Evolutionary conservation across 306 rosid species (phyloP), one percentile per base, ranked within the genome.

Genomic region (Begonia masoniana): DNA sequence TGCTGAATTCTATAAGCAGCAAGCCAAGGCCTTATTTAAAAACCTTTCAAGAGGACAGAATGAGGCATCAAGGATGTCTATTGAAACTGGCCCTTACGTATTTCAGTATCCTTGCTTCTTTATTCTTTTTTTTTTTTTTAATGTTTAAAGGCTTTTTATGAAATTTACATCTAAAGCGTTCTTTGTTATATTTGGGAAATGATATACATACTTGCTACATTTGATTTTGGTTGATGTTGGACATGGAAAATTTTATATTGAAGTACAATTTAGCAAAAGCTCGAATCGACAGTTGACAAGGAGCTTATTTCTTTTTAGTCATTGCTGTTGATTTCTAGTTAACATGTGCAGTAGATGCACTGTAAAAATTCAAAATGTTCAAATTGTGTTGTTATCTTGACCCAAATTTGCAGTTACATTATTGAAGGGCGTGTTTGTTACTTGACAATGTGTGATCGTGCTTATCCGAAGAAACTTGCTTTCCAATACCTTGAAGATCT

Each of bases 401-500:
- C 92, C 50, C 59, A 55, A 62, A 56, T 67, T 61, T 58, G 51
- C 51, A 92, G 99, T 60, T 92, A 92, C 67, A 78, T 92, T 12
- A 87, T 87, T 23, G 96, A 92, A 81, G 99, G 96, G 60, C 80
- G 89, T 19, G 99, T 92, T 26, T 92, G 99, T 75, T 92, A 92
- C 74, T 78, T 92, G 87, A 87, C 96, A 56, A 86, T 92, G 96
- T 92, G 99, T 39, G 99, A 92, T 64, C 95, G 95, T 24, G 88
- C 95, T 24, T 92, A 92, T 70, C 99, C 99, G 42, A 92, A 92
- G 85, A 92, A 92, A 83, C 87, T 92, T 64, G 99, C 99, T 60
- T 92, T 81, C 72, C 99, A 92, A 71, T 92, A 92, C 78, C 94
- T 92, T 68, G 99, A 92, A 79, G 99, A 92, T 50, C 95, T 92